These are phyloP conservation scores for Calonectria hongkongensis DNA, from an alignment of 2,329 filamentous ascomycete species.

Conservation along the genomic window DNA sequence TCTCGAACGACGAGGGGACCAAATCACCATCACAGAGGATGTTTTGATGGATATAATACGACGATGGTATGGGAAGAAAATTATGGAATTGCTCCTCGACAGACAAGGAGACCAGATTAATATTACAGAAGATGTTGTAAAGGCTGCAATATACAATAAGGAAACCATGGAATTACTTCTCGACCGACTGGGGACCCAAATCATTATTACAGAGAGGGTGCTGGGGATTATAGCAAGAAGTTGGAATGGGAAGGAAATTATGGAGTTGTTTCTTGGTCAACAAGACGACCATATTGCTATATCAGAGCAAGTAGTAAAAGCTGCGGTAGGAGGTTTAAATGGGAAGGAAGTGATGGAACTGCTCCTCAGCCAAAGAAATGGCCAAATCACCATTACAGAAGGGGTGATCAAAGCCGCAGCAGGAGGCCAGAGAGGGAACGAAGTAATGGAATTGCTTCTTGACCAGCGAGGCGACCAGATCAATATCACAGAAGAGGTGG, in stretches of 20 bases:
- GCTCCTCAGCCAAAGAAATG: neutral
- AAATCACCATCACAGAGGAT: neutral
- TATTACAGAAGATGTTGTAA: no score
- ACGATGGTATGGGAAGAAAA: no score
- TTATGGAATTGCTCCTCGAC: no score
- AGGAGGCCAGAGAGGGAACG: neutral
- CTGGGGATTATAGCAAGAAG: no score
- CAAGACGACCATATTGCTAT: no score
- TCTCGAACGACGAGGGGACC: neutral
- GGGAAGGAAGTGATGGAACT: conserved; percentile 5
- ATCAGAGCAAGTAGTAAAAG: no score
- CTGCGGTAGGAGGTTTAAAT: no score
- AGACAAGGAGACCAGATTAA: no score
- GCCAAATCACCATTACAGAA: neutral
- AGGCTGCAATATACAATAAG: no score
- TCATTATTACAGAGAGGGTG: neutral
- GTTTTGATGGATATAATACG: neutral
- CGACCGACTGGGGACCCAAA: neutral
- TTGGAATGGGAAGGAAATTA: no score
- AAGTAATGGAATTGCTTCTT: conserved; percentile 5
- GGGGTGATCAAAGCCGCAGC: neutral
- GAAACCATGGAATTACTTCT: neutral
- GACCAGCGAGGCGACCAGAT: neutral
- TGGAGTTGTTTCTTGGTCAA: no score
- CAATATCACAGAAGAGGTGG: neutral